Evolutionary conservation across 306 rosid species (phyloP).

Genomic region (Adenanthera pavonina): DNA sequence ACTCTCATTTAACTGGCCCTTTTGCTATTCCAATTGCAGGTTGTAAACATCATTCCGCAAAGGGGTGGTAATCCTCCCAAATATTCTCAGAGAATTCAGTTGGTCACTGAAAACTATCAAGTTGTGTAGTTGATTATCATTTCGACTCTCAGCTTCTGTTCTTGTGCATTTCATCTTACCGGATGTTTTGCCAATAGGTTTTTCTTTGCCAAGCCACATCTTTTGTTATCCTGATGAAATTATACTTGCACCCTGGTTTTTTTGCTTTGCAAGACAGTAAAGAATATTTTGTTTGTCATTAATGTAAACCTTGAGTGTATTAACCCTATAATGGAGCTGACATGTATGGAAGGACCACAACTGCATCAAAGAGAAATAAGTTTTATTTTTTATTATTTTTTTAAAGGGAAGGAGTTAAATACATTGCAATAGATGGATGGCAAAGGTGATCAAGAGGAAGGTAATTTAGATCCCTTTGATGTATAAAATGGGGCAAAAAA

Average conservation of each 20-base stretch:
- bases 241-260: slow-evolving; percentile 9
- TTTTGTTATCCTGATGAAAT: slow-evolving; percentile 29
- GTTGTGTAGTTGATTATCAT: slow-evolving; percentile 59
- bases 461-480: no score
- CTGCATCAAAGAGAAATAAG: no score
- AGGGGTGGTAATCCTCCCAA: slow-evolving; percentile 83
- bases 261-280: slow-evolving; percentile 30
- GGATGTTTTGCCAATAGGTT: slow-evolving; percentile 25
- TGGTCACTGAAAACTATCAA: slow-evolving; percentile 82
- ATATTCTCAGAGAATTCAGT: slow-evolving; percentile 83
- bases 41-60: slow-evolving; percentile 65
- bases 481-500: no score
- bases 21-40: slow-evolving; percentile 44
- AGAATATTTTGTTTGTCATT: slow-evolving; percentile 27
- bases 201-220: slow-evolving; percentile 19
- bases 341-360: no score
- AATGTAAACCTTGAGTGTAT: slow-evolving; percentile 17
- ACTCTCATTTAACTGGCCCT: not conserved
- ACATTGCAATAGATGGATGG: no score
- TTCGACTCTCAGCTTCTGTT: slow-evolving; percentile 23
- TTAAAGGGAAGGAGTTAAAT: no score
- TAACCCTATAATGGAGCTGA: not conserved
- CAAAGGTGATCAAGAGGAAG: no score
- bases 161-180: slow-evolving; percentile 17
- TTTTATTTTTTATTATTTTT: no score